Evolutionary conservation across 257 asterid genomes (phyloP).

Genomic region (Verbena officinalis): DNA sequence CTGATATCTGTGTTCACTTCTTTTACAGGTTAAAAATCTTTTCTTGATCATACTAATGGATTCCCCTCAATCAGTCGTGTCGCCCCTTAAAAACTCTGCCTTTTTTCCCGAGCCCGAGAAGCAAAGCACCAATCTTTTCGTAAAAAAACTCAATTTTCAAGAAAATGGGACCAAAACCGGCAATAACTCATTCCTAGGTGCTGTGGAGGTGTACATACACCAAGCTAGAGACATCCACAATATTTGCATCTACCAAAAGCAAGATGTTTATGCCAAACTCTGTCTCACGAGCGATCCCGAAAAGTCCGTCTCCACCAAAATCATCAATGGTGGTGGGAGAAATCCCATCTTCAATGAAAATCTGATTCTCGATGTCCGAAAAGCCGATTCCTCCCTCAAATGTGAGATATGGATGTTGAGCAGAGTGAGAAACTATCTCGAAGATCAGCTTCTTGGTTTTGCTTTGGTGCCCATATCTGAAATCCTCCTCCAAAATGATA

Average conservation of each 20-base stretch:
- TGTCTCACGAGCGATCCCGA: constrained; percentile 90
- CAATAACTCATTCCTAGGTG: constrained; percentile 61
- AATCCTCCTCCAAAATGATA: constrained; percentile 55
- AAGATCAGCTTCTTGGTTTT: constrained; percentile 93
- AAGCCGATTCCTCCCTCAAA: constrained; percentile 72
- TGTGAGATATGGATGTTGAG: constrained; percentile 99
- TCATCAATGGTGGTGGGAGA: constrained; percentile 88
- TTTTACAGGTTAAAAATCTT: constrained; percentile 42
- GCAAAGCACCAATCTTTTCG: constrained; percentile 42
- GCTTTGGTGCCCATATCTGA: constrained; percentile 89
- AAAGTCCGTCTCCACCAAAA: constrained; percentile 69
- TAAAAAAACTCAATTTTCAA: constrained; percentile 40
- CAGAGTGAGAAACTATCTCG: constrained; percentile 86
- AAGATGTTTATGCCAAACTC: constrained; percentile 90
- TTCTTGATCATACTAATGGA: constrained; percentile 59
- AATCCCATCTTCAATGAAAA: constrained; percentile 84
- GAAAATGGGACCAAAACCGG: constrained; percentile 41
- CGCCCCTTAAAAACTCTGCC: constrained; percentile 71
- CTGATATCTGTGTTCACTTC: constrained; percentile 12
- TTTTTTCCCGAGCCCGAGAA: constrained; percentile 58
- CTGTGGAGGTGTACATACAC: constrained; percentile 76
- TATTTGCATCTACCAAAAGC: constrained; percentile 95
- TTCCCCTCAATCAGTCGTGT: constrained; percentile 89
- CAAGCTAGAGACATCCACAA: constrained; percentile 93
- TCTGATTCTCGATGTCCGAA: constrained; percentile 58